A percentile compares a stretch with the other conserved stretches of the same genome.
phyloP scores from a whole-genome alignment of 202 grass and related monocot species.

The Elaeis oleifera region DNA sequence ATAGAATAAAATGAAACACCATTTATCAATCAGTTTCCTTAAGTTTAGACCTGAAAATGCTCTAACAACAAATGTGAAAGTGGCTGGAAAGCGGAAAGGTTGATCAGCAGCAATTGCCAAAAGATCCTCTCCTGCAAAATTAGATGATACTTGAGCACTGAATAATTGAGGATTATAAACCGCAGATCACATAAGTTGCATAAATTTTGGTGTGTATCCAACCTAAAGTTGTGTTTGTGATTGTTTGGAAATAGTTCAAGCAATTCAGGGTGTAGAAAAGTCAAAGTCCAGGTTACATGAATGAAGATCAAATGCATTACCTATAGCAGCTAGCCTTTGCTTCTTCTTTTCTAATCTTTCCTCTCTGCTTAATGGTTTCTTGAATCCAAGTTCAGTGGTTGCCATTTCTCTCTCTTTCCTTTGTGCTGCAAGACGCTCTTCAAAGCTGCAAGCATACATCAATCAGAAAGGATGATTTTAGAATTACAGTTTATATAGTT shows the following conservation, averaged over 20 bases:
- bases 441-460: constrained; percentile 53
- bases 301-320: constrained; percentile 32
- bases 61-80: constrained; percentile 96
- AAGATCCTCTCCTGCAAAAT: constrained; percentile 85
- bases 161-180: constrained; percentile 12
- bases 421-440: constrained; percentile 74
- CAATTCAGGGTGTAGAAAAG: not conserved
- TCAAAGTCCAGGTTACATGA: not conserved
- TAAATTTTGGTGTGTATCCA: too few species aligned
- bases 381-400: constrained; percentile 64
- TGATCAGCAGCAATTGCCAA: constrained; percentile 94
- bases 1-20: constrained; percentile 18
- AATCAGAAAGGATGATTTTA: constrained; percentile 10
- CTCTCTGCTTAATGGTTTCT: constrained; percentile 66
- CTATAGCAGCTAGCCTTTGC: constrained; percentile 91
- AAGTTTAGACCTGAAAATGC: constrained; percentile 85
- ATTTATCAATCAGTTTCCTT: not conserved
- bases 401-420: constrained; percentile 82
- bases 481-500: not conserved
- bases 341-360: constrained; percentile 93
- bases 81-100: constrained; percentile 96
- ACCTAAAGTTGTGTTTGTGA: too few species aligned
- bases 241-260: too few species aligned
- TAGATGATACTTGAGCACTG: constrained; percentile 11
- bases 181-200: not conserved